Evolutionary conservation across 2,329 filamentous ascomycete genomes (phyloP).

Genomic region (Talaromyces sp.): DNA sequence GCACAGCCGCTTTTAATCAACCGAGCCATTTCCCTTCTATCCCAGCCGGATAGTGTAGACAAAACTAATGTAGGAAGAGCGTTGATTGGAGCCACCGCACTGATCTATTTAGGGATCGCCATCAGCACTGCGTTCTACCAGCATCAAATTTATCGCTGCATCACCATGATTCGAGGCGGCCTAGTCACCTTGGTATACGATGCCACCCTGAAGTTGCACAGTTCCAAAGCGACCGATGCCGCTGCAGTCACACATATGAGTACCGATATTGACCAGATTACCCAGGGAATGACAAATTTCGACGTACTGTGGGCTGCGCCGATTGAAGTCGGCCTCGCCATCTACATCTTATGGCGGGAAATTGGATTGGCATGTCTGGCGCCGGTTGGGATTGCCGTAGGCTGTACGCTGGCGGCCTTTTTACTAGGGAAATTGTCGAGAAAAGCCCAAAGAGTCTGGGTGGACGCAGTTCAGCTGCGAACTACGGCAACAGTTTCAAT

Average conservation of each 20-base stretch:
- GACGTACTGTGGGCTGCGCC: background rate
- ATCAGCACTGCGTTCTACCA: too few relatives aligned
- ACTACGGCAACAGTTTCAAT: background rate
- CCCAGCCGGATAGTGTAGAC: constrained; percentile 5
- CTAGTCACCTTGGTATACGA: constrained; percentile 44
- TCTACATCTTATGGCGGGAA: background rate
- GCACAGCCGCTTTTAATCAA: constrained; percentile 24
- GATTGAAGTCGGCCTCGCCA: background rate
- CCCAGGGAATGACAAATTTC: background rate
- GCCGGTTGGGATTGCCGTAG: background rate
- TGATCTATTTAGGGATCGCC: constrained; percentile 31
- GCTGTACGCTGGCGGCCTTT: background rate
- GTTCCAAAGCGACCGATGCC: constrained; percentile 27
- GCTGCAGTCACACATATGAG: constrained; percentile 44
- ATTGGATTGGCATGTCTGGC: too few relatives aligned
- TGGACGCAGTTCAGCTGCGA: background rate
- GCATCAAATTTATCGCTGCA: constrained; percentile 28
- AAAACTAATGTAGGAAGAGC: constrained; percentile 20
- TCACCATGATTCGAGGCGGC: constrained; percentile 34
- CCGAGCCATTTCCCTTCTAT: constrained; percentile 15
- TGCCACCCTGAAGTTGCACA: constrained; percentile 36
- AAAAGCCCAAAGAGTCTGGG: background rate
- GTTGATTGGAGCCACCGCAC: too few relatives aligned
- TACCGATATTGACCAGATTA: constrained; percentile 35
- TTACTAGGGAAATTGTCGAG: too few relatives aligned